Evolutionary conservation across 768 basidiomycete species (phyloP).

Genomic region (Boletus subcaerulescens): DNA sequence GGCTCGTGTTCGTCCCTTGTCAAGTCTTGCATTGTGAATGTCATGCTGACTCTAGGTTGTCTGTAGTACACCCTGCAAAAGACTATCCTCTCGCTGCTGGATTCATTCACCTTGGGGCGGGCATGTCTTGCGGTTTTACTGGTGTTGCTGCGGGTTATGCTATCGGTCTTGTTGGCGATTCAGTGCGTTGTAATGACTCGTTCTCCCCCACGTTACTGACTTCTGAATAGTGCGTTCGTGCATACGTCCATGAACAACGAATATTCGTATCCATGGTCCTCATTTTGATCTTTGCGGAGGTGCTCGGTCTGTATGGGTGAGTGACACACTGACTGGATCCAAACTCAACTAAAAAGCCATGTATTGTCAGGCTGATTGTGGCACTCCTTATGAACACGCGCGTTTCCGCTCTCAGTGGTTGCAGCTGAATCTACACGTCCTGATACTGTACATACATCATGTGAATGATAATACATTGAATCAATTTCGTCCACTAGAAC

Average conservation of each 20-base stretch:
- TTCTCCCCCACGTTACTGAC: constrained; percentile 5
- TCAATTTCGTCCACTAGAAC: constrained; percentile 14
- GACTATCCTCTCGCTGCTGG: constrained; percentile 84
- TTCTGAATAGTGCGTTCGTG: constrained; percentile 70
- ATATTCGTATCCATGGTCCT: constrained; percentile 96
- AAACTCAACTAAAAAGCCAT: not conserved
- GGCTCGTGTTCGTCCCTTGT: constrained; percentile 49
- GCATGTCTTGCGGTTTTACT: constrained; percentile 86
- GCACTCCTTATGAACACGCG: constrained; percentile 89
- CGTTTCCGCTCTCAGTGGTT: constrained; percentile 43
- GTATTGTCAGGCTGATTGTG: constrained; percentile 62
- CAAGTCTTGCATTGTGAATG: not conserved
- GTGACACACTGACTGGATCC: constrained; percentile 21
- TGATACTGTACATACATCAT: constrained; percentile 13
- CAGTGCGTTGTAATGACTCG: constrained; percentile 50
- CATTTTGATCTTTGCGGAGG: constrained; percentile 91
- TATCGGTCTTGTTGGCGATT: constrained; percentile 91
- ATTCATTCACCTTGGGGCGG: constrained; percentile 90
- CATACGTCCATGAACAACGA: constrained; percentile 86
- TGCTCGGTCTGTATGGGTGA: constrained; percentile 84
- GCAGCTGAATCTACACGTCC: constrained; percentile 13
- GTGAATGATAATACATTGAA: constrained; percentile 8
- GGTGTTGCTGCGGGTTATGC: constrained; percentile 93
- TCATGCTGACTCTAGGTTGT: constrained; percentile 15
- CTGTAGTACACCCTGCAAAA: constrained; percentile 54